Percentiles rank a stretch among this genome's conserved stretches.
phyloP scores from a whole-genome alignment of 805 yeast species.

The Lipomyces yamadae region DNA sequence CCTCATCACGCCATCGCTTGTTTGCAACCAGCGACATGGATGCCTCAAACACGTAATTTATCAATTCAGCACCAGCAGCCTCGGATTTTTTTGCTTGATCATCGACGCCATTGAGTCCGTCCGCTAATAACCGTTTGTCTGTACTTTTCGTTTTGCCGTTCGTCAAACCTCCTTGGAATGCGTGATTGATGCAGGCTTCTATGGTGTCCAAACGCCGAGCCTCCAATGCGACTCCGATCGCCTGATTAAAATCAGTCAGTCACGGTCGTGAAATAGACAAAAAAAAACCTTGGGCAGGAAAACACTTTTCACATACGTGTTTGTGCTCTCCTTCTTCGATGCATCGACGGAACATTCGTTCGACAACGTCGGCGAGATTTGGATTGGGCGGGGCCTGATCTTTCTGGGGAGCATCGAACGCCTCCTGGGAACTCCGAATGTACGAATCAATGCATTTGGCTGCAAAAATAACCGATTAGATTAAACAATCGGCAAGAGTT shows the following conservation, averaged over 20 bases:
- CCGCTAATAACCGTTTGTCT: background rate
- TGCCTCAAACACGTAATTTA: conserved; percentile 72
- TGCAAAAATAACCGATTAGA: background rate
- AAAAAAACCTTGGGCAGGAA: background rate
- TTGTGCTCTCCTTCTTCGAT: conserved; percentile 69
- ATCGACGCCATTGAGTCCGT: conserved; percentile 36
- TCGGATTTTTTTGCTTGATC: conserved; percentile 48
- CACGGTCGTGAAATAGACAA: background rate
- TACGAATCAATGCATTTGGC: conserved; percentile 87
- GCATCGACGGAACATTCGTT: conserved; percentile 84
- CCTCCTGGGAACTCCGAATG: conserved; percentile 63
- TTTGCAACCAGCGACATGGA: conserved; percentile 69
- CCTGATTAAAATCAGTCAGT: conserved; percentile 43
- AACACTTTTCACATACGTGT: conserved; percentile 45
- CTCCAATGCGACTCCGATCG: conserved; percentile 89
- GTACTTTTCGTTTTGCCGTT: conserved; percentile 20
- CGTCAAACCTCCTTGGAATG: conserved; percentile 22
- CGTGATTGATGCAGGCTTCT: conserved; percentile 35
- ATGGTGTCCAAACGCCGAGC: conserved; percentile 84
- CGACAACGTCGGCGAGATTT: conserved; percentile 72
- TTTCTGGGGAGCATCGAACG: conserved; percentile 45
- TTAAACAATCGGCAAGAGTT: background rate
- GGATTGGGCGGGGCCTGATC: conserved; percentile 49
- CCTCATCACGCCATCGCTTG: conserved; percentile 67
- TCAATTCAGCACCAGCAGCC: conserved; percentile 58